A percentile compares a stretch with the other conserved stretches of the same genome.
Conservation (phyloP, 768 basidiomycete species). For the Lentinula raphanica region DNA sequence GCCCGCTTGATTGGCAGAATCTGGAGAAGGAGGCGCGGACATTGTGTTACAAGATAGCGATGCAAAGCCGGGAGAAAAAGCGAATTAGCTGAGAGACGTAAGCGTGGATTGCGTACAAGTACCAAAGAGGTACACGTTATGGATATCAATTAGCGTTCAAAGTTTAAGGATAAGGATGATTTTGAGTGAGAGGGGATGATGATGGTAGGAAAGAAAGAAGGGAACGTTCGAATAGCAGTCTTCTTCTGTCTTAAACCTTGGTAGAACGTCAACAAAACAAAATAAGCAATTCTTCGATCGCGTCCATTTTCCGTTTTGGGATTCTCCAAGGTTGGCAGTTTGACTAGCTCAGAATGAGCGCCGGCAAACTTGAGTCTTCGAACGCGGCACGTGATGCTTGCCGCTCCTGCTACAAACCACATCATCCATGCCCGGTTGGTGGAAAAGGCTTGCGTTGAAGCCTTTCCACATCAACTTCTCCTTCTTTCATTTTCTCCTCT, state of each 20-base stretch:
- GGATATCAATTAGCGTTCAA: constrained; percentile 1
- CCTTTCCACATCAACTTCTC: no score
- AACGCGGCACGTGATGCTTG: no score
- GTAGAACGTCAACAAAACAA: neutral
- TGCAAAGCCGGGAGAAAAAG: constrained; percentile 6
- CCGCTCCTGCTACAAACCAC: no score
- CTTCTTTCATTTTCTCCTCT: no score
- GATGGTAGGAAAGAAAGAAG: constrained; percentile 5
- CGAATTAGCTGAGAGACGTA: neutral
- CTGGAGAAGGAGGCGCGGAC: constrained; percentile 9
- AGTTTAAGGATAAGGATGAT: neutral
- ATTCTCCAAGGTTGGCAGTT: no score
- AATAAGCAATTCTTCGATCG: neutral
- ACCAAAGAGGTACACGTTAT: constrained; percentile 4
- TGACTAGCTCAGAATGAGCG: no score
- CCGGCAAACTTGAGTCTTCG: no score
- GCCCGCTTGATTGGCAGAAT: neutral
- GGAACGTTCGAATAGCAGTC: neutral
- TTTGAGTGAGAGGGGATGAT: neutral
- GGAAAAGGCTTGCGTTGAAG: no score
- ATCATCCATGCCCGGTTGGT: no score
- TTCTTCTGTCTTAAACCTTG: constrained; percentile 1
- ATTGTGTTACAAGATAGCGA: constrained; percentile 8
- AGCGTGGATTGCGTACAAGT: constrained; percentile 5
- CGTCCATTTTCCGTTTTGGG: neutral